Base-by-base conservation (phyloP, 805 yeast species). In the Wickerhamomyces canadensis region DNA sequence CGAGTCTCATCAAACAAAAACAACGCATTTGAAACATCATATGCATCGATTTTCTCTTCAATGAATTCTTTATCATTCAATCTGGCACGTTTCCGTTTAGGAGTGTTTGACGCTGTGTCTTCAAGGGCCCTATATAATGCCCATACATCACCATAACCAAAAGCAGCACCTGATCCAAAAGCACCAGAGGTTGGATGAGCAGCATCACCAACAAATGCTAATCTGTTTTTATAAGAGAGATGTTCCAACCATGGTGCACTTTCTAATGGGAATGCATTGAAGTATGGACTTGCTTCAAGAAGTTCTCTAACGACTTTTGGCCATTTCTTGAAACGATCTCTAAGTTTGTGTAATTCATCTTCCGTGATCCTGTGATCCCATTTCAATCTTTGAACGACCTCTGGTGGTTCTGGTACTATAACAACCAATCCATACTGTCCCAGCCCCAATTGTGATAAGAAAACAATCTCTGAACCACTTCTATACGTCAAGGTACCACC, bases 131-230 rank as follows among this genome's bases (percentile, higher is more conserved):
- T 35, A 19, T 35, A 35, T 5, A 35, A 12, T 5, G 38, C 38
- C 34, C 34, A 35, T 7, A 35, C 38, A 30, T 35, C 38, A 25
- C 15, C 21, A 15, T 30, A 35, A 15, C 38, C 38, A 21, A 35
- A 27, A 3, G 33, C 38, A 9, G 34, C 24, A 14, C 38, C 38
- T 12, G 38, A 21, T 14, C 34, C 38, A 30, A 18, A 35, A 5
- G 34, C 34, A 18, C 38, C 38, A 30, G 38, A 19, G 5, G 38
- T 35, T 24, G 38, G 38, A 35, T 30, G 38, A 5, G 38, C 38
- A 35, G 38, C 34, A 35, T 35, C 38, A 16, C 38, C 38, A 18
- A 30, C n/a, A 14, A 35, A 30, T 9, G 33, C 38, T 8, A 35
- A 6, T 16, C 17, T 29, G 19, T 35, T 21, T 3, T 19, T 19